Evolutionary conservation across 345 rosid species (phyloP).

Genomic region (Citrus inodora): DNA sequence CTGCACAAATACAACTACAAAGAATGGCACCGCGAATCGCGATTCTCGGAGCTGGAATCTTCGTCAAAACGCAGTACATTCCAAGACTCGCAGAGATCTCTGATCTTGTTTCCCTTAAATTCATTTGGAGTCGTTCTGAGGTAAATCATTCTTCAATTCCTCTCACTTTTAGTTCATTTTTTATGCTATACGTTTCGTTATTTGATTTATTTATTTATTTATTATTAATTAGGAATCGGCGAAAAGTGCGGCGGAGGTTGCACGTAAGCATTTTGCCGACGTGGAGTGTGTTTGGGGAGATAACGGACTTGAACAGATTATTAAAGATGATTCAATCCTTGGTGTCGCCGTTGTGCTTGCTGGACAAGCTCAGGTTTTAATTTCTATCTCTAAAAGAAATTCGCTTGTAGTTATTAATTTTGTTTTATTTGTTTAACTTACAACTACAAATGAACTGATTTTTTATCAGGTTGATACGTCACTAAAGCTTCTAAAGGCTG

Average conservation of each 20-base stretch:
- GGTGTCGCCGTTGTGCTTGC: constrained; percentile 96
- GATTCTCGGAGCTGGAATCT: constrained; percentile 89
- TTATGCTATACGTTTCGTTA: background rate
- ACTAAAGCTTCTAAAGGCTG: constrained; percentile 73
- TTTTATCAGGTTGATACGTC: constrained; percentile 68
- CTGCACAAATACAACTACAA: background rate
- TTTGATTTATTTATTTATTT: background rate
- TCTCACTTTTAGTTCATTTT: background rate
- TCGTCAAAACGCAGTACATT: constrained; percentile 81
- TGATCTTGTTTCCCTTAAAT: constrained; percentile 53
- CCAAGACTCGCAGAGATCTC: constrained; percentile 87
- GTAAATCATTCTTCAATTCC: constrained; percentile 18
- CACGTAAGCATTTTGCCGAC: constrained; percentile 63
- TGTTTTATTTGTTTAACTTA: background rate
- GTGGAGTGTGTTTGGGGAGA: constrained; percentile 91
- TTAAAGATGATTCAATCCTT: constrained; percentile 54
- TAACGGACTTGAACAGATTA: constrained; percentile 66
- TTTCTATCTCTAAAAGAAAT: background rate
- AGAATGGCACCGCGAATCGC: constrained; percentile 51
- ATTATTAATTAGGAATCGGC: constrained; percentile 64
- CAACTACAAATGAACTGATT: background rate
- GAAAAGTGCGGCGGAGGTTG: constrained; percentile 69
- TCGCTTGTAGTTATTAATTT: background rate
- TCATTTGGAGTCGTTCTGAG: constrained; percentile 92
- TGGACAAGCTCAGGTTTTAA: constrained; percentile 74